Evolutionary conservation across 2,329 filamentous ascomycete species (phyloP).

Genomic region (Diaporthe ilicicola): DNA sequence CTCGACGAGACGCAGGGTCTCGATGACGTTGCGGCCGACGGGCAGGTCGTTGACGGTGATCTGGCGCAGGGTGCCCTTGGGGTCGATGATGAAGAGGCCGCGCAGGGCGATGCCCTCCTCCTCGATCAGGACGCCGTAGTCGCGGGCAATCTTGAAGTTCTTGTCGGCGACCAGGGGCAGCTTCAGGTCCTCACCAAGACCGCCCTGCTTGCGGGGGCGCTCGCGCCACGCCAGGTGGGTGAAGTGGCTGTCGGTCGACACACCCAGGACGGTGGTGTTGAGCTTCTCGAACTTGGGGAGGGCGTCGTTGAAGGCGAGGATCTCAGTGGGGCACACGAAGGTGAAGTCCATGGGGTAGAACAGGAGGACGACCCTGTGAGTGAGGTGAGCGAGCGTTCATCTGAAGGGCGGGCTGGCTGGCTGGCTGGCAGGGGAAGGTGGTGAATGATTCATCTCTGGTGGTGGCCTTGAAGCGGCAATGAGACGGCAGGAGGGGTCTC

Average conservation of each 20-base stretch:
- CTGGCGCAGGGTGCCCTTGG: conserved; percentile 66
- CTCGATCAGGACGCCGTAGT: conserved; percentile 71
- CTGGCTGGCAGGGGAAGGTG: neutral
- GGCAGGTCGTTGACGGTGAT: conserved; percentile 73
- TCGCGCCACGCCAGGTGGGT: conserved; percentile 65
- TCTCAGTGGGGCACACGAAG: conserved; percentile 73
- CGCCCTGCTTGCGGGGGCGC: conserved; percentile 66
- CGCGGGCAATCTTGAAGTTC: conserved; percentile 66
- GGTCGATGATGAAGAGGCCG: conserved; percentile 73
- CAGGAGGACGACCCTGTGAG: conserved; percentile 66
- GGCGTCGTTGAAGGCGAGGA: conserved; percentile 70
- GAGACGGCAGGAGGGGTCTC: neutral
- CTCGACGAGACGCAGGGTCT: conserved; percentile 71
- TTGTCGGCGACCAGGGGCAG: conserved; percentile 70
- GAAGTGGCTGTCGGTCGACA: conserved; percentile 69
- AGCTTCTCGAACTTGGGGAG: conserved; percentile 67
- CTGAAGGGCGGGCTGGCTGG: neutral
- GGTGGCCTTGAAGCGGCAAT: neutral
- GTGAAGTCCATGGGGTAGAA: conserved; percentile 76
- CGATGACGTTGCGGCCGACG: conserved; percentile 70
- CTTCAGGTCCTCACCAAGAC: conserved; percentile 66
- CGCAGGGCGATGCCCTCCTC: conserved; percentile 70
- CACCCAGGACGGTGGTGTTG: conserved; percentile 67
- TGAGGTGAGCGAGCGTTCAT: conserved; percentile 22
- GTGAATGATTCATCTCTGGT: neutral